Evolutionary conservation across 257 asterid species (phyloP), one percentile per base, ranked within the genome.

Genomic region (Ballota nigra): DNA sequence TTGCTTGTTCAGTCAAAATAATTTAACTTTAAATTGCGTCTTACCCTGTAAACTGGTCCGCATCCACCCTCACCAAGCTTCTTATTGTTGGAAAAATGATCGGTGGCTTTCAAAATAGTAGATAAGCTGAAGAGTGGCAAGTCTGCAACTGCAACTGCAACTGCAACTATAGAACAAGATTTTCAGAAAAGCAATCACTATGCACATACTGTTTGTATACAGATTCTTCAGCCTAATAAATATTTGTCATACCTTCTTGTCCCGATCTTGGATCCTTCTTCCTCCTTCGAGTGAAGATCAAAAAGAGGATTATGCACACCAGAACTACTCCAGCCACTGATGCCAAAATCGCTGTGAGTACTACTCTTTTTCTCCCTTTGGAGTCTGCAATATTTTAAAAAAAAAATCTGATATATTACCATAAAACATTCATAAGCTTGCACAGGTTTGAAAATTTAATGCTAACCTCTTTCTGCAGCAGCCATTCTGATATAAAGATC

Each of bases 61-160:
- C 31, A 72, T 72, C 77, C 77, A 20, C 77, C 77, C 70, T 72
- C 43, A 3, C 77, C 77, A 36, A 72, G 45, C 71, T 72, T 72
- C 22, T 63, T 63, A n/a, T 51, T 31, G 40, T 8, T 15, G 2
- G 71, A 53, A 38, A 72, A 72, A 8, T 63, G 5, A 6, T 63
- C 43, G 3, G 77, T 72, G 1, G 70, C 77, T 72, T 61, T 33
- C 65, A 16, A 16, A 24, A 63, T 52, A 8, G 65, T 22, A 1
- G 77, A 23, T 49, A 72, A 52, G 22, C n/a, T 63, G 66, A 63
- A 72, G 71, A 72, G 24, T 52, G 71, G 77, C 34, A 72, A 26
- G 2, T 72, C 71, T 63, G 58, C 18, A 26, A 16, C 59, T 40
- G 9, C 12, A 15, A 9, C 3, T 13, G 10, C 45, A 2, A 29